Percentiles rank a stretch among this genome's conserved stretches.
These are phyloP conservation scores for Trichoderma lentiforme DNA, from an alignment of 2,329 filamentous ascomycete species.

Conservation along the genomic window DNA sequence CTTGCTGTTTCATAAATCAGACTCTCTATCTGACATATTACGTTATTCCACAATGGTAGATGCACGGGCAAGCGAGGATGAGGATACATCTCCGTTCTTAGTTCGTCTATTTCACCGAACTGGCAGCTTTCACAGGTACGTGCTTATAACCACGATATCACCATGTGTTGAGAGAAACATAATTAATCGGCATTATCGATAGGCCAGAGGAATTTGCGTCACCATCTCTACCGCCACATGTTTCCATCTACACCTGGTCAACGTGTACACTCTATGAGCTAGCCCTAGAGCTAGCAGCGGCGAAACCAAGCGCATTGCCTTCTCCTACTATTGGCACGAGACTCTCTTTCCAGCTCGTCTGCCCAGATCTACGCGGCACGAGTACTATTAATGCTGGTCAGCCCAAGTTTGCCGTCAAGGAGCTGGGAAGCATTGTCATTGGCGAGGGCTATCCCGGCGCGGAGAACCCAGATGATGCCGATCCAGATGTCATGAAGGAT, in stretches of 20 bases:
- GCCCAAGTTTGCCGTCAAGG: constrained; percentile 69
- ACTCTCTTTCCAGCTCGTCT: constrained; percentile 83
- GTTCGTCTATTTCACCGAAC: constrained; percentile 80
- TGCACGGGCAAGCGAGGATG: constrained; percentile 41
- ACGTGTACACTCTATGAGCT: constrained; percentile 79
- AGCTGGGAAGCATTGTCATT: constrained; percentile 79
- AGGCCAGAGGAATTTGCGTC: constrained; percentile 70
- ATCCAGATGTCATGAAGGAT: constrained; percentile 32
- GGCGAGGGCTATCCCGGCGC: constrained; percentile 54
- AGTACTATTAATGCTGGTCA: constrained; percentile 26
- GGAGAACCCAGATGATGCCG: constrained; percentile 38
- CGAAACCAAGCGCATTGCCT: constrained; percentile 65
- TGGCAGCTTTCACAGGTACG: constrained; percentile 66
- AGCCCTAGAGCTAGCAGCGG: constrained; percentile 68
- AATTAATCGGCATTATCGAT: constrained; percentile 1
- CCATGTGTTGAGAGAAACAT: not conserved
- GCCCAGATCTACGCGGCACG: constrained; percentile 62
- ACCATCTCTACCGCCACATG: constrained; percentile 57
- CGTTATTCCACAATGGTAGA: not conserved
- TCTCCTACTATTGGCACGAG: constrained; percentile 74
- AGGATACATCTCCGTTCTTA: constrained; percentile 76
- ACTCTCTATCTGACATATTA: no score
- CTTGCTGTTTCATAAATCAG: not conserved
- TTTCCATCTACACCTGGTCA: constrained; percentile 84
- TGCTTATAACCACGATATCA: not conserved